A percentile compares a stretch with the other conserved stretches of the same genome.
These are phyloP conservation scores for Aspergillus brasiliensis DNA, from an alignment of 2,329 filamentous ascomycete genomes.

Conservation along the genomic window DNA sequence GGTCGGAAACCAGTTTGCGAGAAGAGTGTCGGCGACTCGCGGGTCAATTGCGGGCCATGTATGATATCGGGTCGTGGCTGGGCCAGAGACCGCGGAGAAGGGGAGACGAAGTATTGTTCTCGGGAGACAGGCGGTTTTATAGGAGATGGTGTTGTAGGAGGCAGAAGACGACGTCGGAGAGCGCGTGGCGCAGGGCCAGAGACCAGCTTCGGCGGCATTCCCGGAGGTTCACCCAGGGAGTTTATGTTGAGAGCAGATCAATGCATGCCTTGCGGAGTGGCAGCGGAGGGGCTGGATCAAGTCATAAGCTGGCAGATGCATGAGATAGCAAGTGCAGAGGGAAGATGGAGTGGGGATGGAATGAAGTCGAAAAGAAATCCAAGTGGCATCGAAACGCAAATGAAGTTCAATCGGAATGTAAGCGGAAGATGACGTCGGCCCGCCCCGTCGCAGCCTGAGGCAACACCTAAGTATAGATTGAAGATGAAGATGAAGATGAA, in stretches of 20 bases:
- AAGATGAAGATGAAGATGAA: neutral
- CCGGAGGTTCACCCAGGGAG: constrained; percentile 9
- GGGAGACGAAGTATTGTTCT: constrained; percentile 30
- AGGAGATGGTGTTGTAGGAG: constrained; percentile 4
- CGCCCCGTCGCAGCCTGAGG: neutral
- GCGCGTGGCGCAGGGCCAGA: constrained; percentile 1
- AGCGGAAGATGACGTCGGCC: constrained; percentile 12
- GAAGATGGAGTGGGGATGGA: neutral
- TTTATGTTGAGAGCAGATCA: neutral
- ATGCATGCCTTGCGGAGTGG: neutral
- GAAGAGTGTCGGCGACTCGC: constrained; percentile 26
- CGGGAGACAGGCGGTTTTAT: constrained; percentile 6
- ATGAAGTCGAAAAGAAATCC: neutral
- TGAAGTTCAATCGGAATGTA: neutral
- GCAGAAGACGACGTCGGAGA: constrained; percentile 13
- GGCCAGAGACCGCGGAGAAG: constrained; percentile 35
- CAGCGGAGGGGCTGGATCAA: neutral
- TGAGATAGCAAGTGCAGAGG: neutral
- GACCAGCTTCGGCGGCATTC: constrained; percentile 16
- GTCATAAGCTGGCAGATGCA: neutral
- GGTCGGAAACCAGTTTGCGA: constrained; percentile 25
- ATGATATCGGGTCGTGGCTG: constrained; percentile 40
- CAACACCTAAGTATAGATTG: neutral
- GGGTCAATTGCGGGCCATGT: constrained; percentile 38
- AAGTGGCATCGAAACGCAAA: neutral